These are phyloP conservation scores for Tagetes patula DNA, from an alignment of 129 eudicot genomes.

Conservation along the genomic window DNA sequence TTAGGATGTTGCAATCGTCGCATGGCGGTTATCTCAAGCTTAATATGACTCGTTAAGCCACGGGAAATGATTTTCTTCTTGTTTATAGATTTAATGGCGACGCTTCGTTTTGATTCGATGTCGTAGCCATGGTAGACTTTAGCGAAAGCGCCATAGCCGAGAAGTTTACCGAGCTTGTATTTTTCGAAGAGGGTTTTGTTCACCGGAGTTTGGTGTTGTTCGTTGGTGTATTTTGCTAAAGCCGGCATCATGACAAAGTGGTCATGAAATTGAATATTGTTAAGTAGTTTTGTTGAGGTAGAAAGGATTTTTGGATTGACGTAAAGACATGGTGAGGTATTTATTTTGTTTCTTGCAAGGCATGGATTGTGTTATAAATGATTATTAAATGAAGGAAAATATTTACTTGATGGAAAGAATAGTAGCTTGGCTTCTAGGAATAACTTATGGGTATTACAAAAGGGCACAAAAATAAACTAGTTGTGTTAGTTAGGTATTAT, in stretches of 20 bases:
- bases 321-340: constrained; percentile 27
- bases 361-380: not conserved
- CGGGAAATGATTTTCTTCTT: constrained; percentile 40
- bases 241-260: constrained; percentile 33
- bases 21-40: constrained; percentile 66
- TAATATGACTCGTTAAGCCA: constrained; percentile 48
- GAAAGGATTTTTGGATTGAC: constrained; percentile 8
- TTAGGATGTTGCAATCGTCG: constrained; percentile 61
- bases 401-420: not conserved
- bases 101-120: constrained; percentile 43
- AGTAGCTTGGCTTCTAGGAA: not conserved
- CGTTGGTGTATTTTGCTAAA: constrained; percentile 26
- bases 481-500: not conserved
- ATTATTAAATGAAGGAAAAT: not conserved
- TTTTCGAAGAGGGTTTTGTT: constrained; percentile 48
- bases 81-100: constrained; percentile 63
- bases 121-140: constrained; percentile 72
- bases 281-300: not conserved
- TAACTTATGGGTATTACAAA: constrained; percentile 3
- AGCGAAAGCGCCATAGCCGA: constrained; percentile 71
- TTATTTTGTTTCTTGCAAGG: constrained; percentile 21
- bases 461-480: not conserved
- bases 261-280: constrained; percentile 9
- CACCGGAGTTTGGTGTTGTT: constrained; percentile 22
- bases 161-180: constrained; percentile 64